A percentile compares a stretch with the other conserved stretches of the same genome.
phyloP scores from a whole-genome alignment of 495 filamentous ascomycete genomes.

The Aspergillus kassunensis region DNA sequence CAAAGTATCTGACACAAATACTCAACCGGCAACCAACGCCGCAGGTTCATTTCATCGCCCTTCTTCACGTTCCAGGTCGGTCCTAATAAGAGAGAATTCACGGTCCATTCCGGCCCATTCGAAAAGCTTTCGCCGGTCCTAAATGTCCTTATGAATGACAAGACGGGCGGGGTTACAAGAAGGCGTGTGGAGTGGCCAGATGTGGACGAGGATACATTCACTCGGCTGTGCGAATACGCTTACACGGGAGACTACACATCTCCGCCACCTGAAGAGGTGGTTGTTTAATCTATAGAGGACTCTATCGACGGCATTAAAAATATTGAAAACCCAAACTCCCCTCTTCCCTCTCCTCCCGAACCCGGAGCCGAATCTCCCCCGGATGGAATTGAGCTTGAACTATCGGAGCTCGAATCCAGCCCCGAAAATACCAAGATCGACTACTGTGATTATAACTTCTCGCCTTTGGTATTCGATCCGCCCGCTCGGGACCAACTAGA shows the following conservation, averaged over 20 bases:
- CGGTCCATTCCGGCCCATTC: constrained; percentile 21
- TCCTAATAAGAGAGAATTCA: constrained; percentile 21
- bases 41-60: too few species aligned
- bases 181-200: constrained; percentile 22
- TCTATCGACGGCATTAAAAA: too few species aligned
- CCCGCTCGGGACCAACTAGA: background rate
- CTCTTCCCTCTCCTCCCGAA: too few species aligned
- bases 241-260: constrained; percentile 23
- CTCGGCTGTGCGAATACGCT: constrained; percentile 26
- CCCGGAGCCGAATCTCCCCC: too few species aligned
- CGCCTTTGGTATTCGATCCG: background rate
- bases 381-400: constrained; percentile 8
- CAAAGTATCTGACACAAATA: too few species aligned
- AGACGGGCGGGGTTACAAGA: constrained; percentile 20
- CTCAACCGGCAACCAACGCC: too few species aligned
- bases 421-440: constrained; percentile 15
- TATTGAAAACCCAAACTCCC: background rate
- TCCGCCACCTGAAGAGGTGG: background rate
- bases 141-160: constrained; percentile 18
- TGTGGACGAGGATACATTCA: constrained; percentile 23
- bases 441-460: constrained; percentile 12
- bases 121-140: constrained; percentile 16
- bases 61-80: too few species aligned
- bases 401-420: constrained; percentile 2
- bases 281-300: too few species aligned